Conservation (phyloP, 768 basidiomycete species). For the Kwoniella sp. region DNA sequence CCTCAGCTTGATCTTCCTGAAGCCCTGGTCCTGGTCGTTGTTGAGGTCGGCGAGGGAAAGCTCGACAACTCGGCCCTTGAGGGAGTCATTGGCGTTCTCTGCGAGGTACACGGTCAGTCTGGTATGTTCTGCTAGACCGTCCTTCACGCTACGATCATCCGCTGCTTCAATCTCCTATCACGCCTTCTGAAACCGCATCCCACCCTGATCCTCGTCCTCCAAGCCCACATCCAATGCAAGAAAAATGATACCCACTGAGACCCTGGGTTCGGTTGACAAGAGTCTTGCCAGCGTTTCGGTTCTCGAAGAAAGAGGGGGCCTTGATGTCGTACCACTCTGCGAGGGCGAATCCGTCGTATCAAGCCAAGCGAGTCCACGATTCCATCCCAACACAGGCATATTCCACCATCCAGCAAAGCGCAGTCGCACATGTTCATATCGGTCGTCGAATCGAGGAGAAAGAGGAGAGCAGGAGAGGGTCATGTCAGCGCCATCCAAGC, state of each 20-base stretch:
- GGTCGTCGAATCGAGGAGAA: no score
- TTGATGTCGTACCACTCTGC: slow-evolving; percentile 99
- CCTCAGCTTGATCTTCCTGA: slow-evolving; percentile 98
- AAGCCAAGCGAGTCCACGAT: neutral
- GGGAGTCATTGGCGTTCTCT: slow-evolving; percentile 98
- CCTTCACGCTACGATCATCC: no score
- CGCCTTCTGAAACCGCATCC: no score
- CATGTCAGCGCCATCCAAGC: neutral
- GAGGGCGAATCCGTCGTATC: neutral
- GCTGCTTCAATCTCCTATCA: neutral
- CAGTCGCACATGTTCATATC: no score
- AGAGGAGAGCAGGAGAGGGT: no score
- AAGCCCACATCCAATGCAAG: no score
- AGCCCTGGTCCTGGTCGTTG: slow-evolving; percentile 99
- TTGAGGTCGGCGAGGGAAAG: slow-evolving; percentile 94
- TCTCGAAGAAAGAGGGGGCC: slow-evolving; percentile 95
- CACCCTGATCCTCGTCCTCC: no score
- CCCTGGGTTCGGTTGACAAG: slow-evolving; percentile 97
- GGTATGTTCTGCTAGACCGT: neutral
- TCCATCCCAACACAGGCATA: neutral
- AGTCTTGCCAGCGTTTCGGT: slow-evolving; percentile 95
- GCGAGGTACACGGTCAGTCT: slow-evolving; percentile 2
- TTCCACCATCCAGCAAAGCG: no score
- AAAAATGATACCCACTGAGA: slow-evolving; percentile 68
- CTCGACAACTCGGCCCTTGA: slow-evolving; percentile 95